A percentile compares a stretch with the other conserved stretches of the same genome.
Evolutionary conservation across 768 basidiomycete species (phyloP).

Genomic region (Tremella yokohamensis): DNA sequence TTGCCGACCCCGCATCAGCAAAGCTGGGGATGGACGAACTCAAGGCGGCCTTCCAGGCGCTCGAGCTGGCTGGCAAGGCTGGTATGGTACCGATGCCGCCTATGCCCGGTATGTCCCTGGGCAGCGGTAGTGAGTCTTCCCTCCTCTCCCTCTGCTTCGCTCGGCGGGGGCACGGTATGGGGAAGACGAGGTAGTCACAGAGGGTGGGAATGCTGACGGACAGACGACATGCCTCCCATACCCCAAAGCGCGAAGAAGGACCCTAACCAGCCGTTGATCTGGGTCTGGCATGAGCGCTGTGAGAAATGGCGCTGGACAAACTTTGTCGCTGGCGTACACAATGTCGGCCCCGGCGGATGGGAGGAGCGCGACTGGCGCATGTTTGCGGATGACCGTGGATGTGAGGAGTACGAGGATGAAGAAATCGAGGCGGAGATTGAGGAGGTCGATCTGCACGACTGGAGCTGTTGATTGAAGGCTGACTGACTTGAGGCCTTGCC

Average conservation of each 20-base stretch:
- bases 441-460: slow-evolving; percentile 40
- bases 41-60: slow-evolving; percentile 28
- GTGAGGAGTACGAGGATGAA: slow-evolving; percentile 32
- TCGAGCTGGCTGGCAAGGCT: slow-evolving; percentile 24
- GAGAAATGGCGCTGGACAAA: slow-evolving; percentile 44
- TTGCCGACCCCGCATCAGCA: slow-evolving; percentile 15
- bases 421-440: slow-evolving; percentile 18
- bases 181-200: no score
- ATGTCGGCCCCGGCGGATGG: slow-evolving; percentile 32
- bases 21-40: slow-evolving; percentile 26
- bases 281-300: slow-evolving; percentile 33
- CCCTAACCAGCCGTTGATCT: slow-evolving; percentile 26
- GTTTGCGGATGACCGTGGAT: slow-evolving; percentile 40
- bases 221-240: neutral
- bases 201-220: no score
- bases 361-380: slow-evolving; percentile 46
- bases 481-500: no score
- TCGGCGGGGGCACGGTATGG: no score
- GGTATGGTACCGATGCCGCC: slow-evolving; percentile 5
- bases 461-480: slow-evolving; percentile 26
- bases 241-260: slow-evolving; percentile 6
- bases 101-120: neutral
- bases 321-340: slow-evolving; percentile 29
- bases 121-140: no score
- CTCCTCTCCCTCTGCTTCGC: no score